Evolutionary conservation across 2,329 filamentous ascomycete species (phyloP).

Genomic region (Diplodia intermedia): DNA sequence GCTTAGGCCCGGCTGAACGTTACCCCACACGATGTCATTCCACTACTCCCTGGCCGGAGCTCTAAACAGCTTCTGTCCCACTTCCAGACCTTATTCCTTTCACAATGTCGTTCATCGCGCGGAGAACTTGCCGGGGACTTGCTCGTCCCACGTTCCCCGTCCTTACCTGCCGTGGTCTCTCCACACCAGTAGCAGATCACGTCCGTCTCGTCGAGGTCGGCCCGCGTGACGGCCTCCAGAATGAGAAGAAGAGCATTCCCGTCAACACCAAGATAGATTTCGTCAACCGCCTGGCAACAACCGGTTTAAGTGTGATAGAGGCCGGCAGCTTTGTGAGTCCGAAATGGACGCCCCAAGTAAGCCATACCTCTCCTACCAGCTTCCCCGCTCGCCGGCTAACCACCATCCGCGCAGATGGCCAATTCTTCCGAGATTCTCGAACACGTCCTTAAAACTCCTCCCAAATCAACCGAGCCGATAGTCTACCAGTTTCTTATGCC

Average conservation of each 20-base stretch:
- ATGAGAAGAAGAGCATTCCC: slow-evolving; percentile 75
- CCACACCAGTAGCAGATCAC: slow-evolving; percentile 36
- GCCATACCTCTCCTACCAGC: slow-evolving; percentile 29
- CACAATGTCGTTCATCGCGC: slow-evolving; percentile 20
- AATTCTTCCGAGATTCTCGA: slow-evolving; percentile 77
- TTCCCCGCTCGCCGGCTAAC: slow-evolving; percentile 30
- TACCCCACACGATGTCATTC: slow-evolving; percentile 33
- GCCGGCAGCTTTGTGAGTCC: slow-evolving; percentile 83
- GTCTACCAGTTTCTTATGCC: slow-evolving; percentile 83
- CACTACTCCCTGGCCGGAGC: slow-evolving; percentile 16
- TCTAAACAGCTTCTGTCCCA: slow-evolving; percentile 21
- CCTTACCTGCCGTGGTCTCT: slow-evolving; percentile 12
- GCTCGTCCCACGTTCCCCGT: not conserved
- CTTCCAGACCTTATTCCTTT: not conserved
- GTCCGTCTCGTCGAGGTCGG: slow-evolving; percentile 69
- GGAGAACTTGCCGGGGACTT: slow-evolving; percentile 13
- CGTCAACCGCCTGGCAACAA: slow-evolving; percentile 70
- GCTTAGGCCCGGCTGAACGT: slow-evolving; percentile 26
- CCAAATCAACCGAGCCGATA: slow-evolving; percentile 62
- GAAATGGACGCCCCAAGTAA: slow-evolving; percentile 77
- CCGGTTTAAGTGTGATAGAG: slow-evolving; percentile 77
- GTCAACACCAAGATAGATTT: slow-evolving; percentile 77
- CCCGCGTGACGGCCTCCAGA: slow-evolving; percentile 77
- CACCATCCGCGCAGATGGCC: slow-evolving; percentile 67
- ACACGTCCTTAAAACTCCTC: slow-evolving; percentile 67